Evolutionary conservation across 2,329 filamentous ascomycete species (phyloP).

Genomic region (Colletotrichum abscissum): DNA sequence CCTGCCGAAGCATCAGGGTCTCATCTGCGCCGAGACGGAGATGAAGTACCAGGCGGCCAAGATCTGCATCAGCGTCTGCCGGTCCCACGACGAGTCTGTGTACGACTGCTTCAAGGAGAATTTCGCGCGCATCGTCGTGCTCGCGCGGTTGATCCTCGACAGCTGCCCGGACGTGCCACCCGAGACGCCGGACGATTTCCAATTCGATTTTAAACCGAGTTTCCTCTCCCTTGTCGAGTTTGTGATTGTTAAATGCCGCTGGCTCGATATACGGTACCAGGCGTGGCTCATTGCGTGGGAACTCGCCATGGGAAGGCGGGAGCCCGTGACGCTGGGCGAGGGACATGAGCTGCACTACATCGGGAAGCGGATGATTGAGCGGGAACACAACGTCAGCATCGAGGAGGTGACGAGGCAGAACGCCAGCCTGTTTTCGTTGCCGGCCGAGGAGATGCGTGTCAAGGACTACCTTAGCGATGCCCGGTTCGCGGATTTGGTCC

Average conservation of each 20-base stretch:
- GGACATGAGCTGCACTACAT: slow-evolving; percentile 3
- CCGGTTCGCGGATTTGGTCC: slow-evolving; percentile 9
- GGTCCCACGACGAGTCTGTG: slow-evolving; percentile 24
- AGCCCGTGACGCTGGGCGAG: neutral
- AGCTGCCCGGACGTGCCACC: neutral
- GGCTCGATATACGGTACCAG: slow-evolving; percentile 28
- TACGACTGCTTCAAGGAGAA: slow-evolving; percentile 26
- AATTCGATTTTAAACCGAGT: slow-evolving; percentile 25
- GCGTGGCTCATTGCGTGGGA: slow-evolving; percentile 20
- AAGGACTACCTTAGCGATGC: slow-evolving; percentile 16
- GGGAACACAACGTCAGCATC: slow-evolving; percentile 27
- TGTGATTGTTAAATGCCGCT: slow-evolving; percentile 31
- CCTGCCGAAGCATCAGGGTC: slow-evolving; percentile 10
- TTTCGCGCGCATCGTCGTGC: slow-evolving; percentile 11
- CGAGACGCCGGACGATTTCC: neutral
- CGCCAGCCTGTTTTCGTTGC: slow-evolving; percentile 25
- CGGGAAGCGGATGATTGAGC: slow-evolving; percentile 17
- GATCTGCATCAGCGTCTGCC: slow-evolving; percentile 29
- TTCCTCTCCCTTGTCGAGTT: slow-evolving; percentile 30
- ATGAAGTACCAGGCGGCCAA: slow-evolving; percentile 31
- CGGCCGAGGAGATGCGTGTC: slow-evolving; percentile 33
- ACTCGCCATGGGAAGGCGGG: slow-evolving; percentile 4
- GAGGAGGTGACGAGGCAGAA: slow-evolving; percentile 10
- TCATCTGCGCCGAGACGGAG: slow-evolving; percentile 26
- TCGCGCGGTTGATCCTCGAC: slow-evolving; percentile 5